Percentiles rank a stretch among this genome's conserved stretches.
Conservation (phyloP, 345 rosid species). For the Linum usitatissimum region DNA sequence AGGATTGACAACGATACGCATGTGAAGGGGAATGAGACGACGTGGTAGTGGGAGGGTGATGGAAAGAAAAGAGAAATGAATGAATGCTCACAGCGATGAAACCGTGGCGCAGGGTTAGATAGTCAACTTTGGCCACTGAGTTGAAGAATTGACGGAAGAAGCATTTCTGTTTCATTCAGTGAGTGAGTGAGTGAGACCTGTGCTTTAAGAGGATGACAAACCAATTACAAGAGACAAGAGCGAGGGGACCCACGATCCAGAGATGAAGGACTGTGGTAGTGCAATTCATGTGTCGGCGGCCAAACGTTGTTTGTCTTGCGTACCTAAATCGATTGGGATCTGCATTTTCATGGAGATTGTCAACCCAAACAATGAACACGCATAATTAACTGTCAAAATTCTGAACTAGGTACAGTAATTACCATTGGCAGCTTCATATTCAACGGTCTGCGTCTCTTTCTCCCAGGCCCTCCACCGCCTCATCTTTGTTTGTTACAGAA, state of each 20-base stretch:
- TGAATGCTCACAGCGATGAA: constrained; percentile 42
- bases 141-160: constrained; percentile 57
- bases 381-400: no score
- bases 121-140: constrained; percentile 68
- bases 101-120: constrained; percentile 68
- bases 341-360: constrained; percentile 1
- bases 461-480: constrained; percentile 70
- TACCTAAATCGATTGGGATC: constrained; percentile 56
- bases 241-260: constrained; percentile 31
- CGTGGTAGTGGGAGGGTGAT: neutral
- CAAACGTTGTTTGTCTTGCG: constrained; percentile 62
- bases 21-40: neutral
- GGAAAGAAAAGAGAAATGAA: neutral
- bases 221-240: no score
- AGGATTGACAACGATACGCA: no score
- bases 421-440: constrained; percentile 54
- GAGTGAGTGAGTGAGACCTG: no score
- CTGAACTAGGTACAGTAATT: no score
- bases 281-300: constrained; percentile 46
- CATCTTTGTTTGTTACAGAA: constrained; percentile 30
- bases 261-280: constrained; percentile 27
- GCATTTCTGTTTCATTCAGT: constrained; percentile 71
- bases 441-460: constrained; percentile 48
- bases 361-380: no score
- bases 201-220: no score